Evolutionary conservation across 2,329 filamentous ascomycete genomes (phyloP).

Genomic region (Aspergillus fumigatus): DNA sequence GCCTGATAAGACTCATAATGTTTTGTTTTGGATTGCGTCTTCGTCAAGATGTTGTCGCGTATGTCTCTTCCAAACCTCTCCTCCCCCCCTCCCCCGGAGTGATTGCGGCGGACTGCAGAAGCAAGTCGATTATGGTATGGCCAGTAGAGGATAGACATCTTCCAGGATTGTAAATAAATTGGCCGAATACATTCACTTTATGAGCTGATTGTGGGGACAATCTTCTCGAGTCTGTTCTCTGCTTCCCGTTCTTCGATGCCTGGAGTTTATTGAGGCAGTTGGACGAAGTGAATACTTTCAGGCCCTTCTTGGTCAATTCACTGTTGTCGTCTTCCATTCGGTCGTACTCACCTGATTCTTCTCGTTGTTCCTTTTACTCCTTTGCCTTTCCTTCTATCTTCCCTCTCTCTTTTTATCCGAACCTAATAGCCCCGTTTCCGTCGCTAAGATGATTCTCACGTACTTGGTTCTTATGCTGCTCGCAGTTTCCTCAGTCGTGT

Average conservation of each 20-base stretch:
- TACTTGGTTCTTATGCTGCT: conserved; percentile 12
- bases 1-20: background rate
- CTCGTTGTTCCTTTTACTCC: too few relatives aligned
- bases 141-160: background rate
- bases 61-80: too few relatives aligned
- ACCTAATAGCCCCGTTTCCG: background rate
- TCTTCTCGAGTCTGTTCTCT: background rate
- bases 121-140: background rate
- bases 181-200: background rate
- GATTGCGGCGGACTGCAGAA: background rate
- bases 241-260: background rate
- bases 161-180: background rate
- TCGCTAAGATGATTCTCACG: conserved; percentile 9
- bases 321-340: background rate
- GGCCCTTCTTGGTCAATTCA: background rate
- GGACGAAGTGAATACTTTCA: background rate
- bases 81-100: too few relatives aligned
- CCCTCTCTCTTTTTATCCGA: background rate
- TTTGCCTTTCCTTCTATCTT: background rate
- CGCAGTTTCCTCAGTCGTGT: conserved; percentile 4
- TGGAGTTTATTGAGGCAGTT: background rate
- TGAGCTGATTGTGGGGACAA: background rate
- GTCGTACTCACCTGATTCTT: background rate
- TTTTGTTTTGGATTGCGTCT: background rate
- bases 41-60: background rate